Evolutionary conservation across 306 rosid genomes (phyloP).

Genomic region (Luffa acutangula): DNA sequence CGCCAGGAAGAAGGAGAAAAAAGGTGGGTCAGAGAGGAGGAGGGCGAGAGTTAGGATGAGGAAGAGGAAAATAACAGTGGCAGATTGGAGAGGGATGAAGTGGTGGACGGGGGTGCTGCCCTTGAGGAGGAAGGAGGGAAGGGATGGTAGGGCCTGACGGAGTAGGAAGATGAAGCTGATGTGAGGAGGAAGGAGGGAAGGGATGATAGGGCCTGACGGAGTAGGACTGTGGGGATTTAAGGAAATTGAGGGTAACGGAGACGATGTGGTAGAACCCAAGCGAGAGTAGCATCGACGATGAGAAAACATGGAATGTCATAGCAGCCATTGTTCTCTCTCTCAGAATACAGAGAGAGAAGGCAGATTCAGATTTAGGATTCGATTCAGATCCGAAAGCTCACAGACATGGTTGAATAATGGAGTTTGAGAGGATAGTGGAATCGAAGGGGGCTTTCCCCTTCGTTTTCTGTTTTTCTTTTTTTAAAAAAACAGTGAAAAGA

Average conservation of each 20-base stretch:
- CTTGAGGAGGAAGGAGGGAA: conserved; percentile 41
- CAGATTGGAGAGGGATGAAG: conserved; percentile 64
- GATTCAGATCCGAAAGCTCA: conserved; percentile 1
- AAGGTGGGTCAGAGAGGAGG: conserved; percentile 51
- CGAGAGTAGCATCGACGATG: conserved; percentile 31
- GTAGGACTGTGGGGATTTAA: conserved; percentile 59
- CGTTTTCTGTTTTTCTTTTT: no score
- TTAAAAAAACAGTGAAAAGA: no score
- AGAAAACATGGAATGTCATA: conserved; percentile 39
- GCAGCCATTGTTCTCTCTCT: conserved; percentile 27
- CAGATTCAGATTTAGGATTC: conserved; percentile 1
- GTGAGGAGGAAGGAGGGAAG: conserved; percentile 26
- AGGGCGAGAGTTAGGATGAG: conserved; percentile 42
- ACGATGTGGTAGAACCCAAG: conserved; percentile 66
- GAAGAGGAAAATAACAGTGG: conserved; percentile 54
- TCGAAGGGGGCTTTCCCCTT: no score
- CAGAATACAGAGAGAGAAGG: background rate
- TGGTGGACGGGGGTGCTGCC: conserved; percentile 80
- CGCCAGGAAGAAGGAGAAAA: conserved; percentile 42
- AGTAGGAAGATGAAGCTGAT: background rate
- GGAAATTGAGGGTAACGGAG: conserved; percentile 36
- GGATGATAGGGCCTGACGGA: conserved; percentile 73
- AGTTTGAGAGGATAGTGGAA: background rate
- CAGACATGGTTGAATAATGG: background rate
- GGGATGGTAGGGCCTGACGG: conserved; percentile 26